Percentiles rank a stretch among this genome's conserved stretches.
Conservation (phyloP, 2,329 filamentous ascomycete species). For the Pezizomycotina sp. region DNA sequence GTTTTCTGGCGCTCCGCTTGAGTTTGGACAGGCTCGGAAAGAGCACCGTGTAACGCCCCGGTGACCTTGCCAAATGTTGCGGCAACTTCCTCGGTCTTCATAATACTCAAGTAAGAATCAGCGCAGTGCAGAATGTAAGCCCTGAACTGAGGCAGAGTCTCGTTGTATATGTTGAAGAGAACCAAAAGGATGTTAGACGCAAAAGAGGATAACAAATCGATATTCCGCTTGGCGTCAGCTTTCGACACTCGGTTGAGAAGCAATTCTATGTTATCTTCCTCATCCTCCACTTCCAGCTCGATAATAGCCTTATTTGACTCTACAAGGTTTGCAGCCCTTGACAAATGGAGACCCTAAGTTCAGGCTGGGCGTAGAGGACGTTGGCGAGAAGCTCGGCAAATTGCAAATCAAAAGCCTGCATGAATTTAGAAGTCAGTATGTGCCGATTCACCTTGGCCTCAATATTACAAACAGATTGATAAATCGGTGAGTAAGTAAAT, state of each 20-base stretch:
- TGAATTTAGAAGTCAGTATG: no score
- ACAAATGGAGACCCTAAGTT: constrained; percentile 75
- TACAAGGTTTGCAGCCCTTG: constrained; percentile 66
- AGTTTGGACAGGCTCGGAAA: constrained; percentile 46
- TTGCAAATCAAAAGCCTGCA: constrained; percentile 53
- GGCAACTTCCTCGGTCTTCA: constrained; percentile 58
- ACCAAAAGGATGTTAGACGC: constrained; percentile 83
- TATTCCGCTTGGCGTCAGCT: constrained; percentile 57
- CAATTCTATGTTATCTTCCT: constrained; percentile 53
- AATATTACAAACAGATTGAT: no score
- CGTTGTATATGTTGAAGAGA: constrained; percentile 96
- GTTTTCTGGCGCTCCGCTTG: constrained; percentile 47
- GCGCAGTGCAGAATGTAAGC: constrained; percentile 86
- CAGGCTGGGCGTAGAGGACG: constrained; percentile 78
- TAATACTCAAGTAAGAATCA: constrained; percentile 84
- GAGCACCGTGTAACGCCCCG: constrained; percentile 58
- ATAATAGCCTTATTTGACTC: constrained; percentile 82
- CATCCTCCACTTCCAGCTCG: constrained; percentile 14
- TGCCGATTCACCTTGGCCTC: no score
- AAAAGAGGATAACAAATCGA: constrained; percentile 63
- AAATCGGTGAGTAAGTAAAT: no score
- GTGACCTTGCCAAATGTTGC: constrained; percentile 81
- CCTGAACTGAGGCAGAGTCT: constrained; percentile 81
- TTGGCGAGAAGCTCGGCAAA: constrained; percentile 88
- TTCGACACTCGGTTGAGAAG: constrained; percentile 65